A percentile compares a stretch with the other conserved stretches of the same genome.
phyloP scores from a whole-genome alignment of 305 asterid genomes.

The Rubia peregrina region DNA sequence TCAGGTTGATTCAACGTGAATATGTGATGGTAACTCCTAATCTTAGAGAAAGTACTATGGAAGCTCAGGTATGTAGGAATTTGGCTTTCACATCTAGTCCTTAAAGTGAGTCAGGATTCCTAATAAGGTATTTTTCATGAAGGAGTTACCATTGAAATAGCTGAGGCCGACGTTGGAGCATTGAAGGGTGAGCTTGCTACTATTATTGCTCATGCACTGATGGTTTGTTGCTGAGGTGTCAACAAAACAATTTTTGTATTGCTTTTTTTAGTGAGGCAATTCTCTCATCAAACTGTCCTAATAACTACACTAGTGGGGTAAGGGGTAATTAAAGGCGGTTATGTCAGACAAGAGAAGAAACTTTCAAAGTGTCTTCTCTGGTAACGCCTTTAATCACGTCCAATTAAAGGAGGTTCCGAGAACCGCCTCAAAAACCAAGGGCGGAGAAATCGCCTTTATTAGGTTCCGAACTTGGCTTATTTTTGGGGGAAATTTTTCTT shows the following conservation, averaged over 20 bases:
- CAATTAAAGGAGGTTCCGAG: no score
- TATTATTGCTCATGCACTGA: slow-evolving; percentile 94
- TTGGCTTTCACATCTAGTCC: background rate
- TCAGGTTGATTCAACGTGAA: slow-evolving; percentile 67
- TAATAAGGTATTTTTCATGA: slow-evolving; percentile 39
- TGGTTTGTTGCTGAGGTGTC: slow-evolving; percentile 96
- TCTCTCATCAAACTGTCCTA: background rate
- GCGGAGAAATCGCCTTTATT: no score
- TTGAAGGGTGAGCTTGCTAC: slow-evolving; percentile 96
- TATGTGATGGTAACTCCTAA: slow-evolving; percentile 86
- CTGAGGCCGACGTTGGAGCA: slow-evolving; percentile 98
- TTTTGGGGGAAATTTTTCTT: no score
- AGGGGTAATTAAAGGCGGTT: no score
- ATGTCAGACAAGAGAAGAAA: no score
- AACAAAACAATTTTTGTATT: background rate
- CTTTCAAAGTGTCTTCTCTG: no score
- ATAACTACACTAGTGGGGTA: no score
- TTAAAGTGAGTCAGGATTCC: background rate
- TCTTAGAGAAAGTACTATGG: slow-evolving; percentile 96
- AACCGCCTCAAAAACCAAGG: no score
- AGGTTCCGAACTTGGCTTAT: no score
- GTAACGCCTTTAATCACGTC: no score
- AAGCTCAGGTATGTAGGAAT: slow-evolving; percentile 66
- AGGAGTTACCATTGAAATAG: slow-evolving; percentile 97
- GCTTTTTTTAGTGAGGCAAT: background rate